Evolutionary conservation across 441 rosid species (phyloP).

Genomic region (Pelargonium cotyledonis): DNA sequence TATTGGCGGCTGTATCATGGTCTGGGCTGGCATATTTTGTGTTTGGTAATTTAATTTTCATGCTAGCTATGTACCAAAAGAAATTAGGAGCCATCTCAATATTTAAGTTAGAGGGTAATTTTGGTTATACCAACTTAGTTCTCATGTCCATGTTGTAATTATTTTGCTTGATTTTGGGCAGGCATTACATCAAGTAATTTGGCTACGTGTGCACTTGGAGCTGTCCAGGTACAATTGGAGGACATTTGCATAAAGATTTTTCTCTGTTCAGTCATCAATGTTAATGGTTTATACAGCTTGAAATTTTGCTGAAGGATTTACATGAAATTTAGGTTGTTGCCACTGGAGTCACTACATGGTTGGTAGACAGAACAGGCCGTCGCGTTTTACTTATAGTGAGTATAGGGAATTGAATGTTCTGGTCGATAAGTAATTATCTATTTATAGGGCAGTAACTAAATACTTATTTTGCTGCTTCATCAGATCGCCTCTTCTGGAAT

Average conservation of each 20-base stretch:
- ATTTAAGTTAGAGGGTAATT: neutral
- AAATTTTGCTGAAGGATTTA: neutral
- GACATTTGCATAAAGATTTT: neutral
- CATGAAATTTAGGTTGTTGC: conserved; percentile 52
- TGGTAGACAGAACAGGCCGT: conserved; percentile 81
- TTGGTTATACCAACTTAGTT: neutral
- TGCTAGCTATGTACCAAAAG: no score
- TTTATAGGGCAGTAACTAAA: neutral
- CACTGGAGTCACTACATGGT: conserved; percentile 72
- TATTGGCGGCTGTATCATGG: no score
- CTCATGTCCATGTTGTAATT: no score
- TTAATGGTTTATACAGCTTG: neutral
- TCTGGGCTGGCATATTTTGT: no score
- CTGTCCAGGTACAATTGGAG: conserved; percentile 58
- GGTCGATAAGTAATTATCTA: neutral
- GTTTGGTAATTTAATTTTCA: no score
- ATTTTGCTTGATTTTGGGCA: conserved; percentile 29
- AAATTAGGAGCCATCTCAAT: no score
- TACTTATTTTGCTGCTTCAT: conserved; percentile 6
- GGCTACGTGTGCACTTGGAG: conserved; percentile 83
- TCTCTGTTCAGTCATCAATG: neutral
- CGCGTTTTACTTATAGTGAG: conserved; percentile 79
- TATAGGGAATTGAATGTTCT: conserved; percentile 12
- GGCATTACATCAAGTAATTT: conserved; percentile 71
- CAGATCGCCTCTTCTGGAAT: conserved; percentile 73